Percentiles rank a stretch among this genome's conserved stretches.
phyloP scores from a whole-genome alignment of 495 filamentous ascomycete species.

The Penicillium cosmopolitanum region DNA sequence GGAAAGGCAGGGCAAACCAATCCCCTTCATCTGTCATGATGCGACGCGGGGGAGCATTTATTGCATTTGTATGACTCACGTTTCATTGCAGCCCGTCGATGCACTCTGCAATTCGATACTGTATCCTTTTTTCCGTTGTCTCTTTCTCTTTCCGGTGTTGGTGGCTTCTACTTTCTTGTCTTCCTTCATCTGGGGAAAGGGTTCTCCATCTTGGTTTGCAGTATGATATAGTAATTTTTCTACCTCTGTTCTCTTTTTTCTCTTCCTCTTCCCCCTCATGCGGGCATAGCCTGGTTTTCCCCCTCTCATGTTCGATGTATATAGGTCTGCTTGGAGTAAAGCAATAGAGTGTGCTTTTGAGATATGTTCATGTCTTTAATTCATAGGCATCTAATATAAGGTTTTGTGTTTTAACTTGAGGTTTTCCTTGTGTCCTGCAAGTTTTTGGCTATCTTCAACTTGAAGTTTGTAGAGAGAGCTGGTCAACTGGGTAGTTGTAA shows the following conservation, averaged over 20 bases:
- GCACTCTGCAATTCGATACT: conserved; percentile 23
- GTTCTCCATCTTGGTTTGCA: conserved; percentile 18
- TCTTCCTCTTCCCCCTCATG: conserved; percentile 13
- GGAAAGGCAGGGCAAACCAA: background rate
- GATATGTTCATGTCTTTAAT: background rate
- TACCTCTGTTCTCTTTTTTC: conserved; percentile 15
- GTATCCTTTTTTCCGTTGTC: conserved; percentile 6
- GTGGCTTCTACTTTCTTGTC: conserved; percentile 31
- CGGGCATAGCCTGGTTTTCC: conserved; percentile 31
- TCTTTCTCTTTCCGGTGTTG: conserved; percentile 28
- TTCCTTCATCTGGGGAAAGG: conserved; percentile 17
- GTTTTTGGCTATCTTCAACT: too few relatives aligned
- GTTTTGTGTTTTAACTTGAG: background rate
- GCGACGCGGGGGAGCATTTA: conserved; percentile 12
- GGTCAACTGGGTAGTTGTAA: too few relatives aligned
- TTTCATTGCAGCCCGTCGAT: conserved; percentile 36
- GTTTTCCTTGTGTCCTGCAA: background rate
- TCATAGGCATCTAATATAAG: background rate
- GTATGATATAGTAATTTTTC: conserved; percentile 32
- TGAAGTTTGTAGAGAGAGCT: too few relatives aligned
- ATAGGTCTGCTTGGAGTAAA: conserved; percentile 31
- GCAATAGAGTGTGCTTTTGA: conserved; percentile 29
- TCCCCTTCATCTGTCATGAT: conserved; percentile 1
- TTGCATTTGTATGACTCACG: conserved; percentile 43
- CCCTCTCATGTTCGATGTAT: conserved; percentile 25